A percentile compares a stretch with the other conserved stretches of the same genome.
Conservation (phyloP, 805 yeast genomes). For the Teunomyces cretensis region DNA sequence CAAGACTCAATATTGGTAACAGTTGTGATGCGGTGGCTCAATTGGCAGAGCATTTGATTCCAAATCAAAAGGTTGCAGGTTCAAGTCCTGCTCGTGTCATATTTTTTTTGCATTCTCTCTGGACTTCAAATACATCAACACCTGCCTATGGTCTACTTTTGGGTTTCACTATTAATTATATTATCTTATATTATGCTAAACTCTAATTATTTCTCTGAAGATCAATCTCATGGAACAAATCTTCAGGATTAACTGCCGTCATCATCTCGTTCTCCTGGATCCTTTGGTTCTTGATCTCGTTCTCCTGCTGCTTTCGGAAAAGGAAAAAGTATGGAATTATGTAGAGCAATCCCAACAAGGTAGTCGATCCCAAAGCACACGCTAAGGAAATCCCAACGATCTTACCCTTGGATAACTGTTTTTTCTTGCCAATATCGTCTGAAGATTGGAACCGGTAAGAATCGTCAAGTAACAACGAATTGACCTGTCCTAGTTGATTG, state of each 20-base stretch:
- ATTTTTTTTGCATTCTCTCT: constrained; percentile 12
- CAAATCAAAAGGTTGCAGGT: constrained; percentile 82
- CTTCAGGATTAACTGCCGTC: constrained; percentile 44
- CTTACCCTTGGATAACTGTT: constrained; percentile 35
- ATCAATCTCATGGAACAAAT: constrained; percentile 45
- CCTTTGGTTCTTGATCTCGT: constrained; percentile 23
- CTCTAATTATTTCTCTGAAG: constrained; percentile 32
- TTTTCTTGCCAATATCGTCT: constrained; percentile 22
- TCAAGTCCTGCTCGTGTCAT: constrained; percentile 83
- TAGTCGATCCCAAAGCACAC: constrained; percentile 44
- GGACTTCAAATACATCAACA: no score
- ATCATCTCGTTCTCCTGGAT: constrained; percentile 46
- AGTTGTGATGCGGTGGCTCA: constrained; percentile 17
- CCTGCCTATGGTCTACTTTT: no score
- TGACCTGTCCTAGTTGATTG: constrained; percentile 26
- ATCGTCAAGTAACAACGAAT: constrained; percentile 35
- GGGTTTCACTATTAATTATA: neutral
- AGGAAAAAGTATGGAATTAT: constrained; percentile 39
- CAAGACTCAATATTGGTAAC: neutral
- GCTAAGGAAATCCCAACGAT: constrained; percentile 47
- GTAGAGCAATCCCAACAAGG: constrained; percentile 40
- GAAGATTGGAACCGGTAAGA: constrained; percentile 36
- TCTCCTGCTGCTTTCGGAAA: constrained; percentile 26
- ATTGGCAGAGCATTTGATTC: constrained; percentile 45
- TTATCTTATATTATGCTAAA: neutral